Evolutionary conservation across 345 rosid species (phyloP).

Genomic region (Eucalyptus sp.): DNA sequence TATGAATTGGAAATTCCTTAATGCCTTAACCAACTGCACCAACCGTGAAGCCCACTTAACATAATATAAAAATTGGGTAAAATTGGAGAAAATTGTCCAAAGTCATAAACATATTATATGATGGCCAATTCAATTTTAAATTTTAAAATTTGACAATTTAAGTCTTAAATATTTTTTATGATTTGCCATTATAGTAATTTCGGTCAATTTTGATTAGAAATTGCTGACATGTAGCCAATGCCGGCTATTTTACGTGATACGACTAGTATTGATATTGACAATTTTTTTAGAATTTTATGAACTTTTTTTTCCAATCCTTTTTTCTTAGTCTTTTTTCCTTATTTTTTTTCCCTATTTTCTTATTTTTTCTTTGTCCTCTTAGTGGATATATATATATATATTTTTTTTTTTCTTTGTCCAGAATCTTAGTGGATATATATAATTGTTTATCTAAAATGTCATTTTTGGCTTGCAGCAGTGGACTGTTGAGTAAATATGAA

Average conservation of each 20-base stretch:
- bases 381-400: background rate
- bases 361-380: background rate
- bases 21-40: accelerated
- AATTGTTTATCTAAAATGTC: background rate
- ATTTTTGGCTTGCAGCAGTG: background rate
- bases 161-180: too few relatives aligned
- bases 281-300: too few relatives aligned
- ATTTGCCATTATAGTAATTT: too few relatives aligned
- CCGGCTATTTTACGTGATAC: accelerated
- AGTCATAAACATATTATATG: background rate
- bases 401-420: background rate
- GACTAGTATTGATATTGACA: accelerated
- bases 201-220: too few relatives aligned
- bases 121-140: too few relatives aligned
- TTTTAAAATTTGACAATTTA: too few relatives aligned
- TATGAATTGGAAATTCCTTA: background rate
- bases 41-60: background rate
- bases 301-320: too few relatives aligned
- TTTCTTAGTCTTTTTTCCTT: accelerated
- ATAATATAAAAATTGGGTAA: background rate
- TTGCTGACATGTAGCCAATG: accelerated
- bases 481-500: background rate
- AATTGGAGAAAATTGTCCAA: background rate
- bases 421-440: background rate
- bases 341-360: too few relatives aligned